A percentile compares a stretch with the other conserved stretches of the same genome.
These are phyloP conservation scores for Phytophthora europaea DNA, from an alignment of 352 stramenopile species.

Conservation along the genomic window DNA sequence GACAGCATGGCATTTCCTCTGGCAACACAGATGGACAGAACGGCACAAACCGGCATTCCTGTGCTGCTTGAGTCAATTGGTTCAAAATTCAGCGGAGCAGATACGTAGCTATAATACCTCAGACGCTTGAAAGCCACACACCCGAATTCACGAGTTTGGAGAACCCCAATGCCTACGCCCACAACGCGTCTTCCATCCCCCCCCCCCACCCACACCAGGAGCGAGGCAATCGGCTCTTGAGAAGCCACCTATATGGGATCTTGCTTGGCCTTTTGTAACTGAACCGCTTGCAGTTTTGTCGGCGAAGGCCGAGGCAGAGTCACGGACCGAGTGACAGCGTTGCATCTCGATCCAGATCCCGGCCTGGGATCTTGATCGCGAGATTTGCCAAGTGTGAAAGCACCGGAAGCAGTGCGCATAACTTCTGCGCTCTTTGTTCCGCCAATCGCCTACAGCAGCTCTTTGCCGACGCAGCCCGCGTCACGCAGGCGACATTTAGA, in stretches of 20 bases:
- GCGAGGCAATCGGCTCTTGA: too few species aligned
- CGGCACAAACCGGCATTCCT: neutral
- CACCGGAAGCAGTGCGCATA: neutral
- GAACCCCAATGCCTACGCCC: neutral
- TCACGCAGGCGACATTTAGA: conserved; percentile 11
- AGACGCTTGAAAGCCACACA: too few species aligned
- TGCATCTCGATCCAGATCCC: neutral
- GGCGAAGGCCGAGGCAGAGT: neutral
- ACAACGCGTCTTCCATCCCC: too few species aligned
- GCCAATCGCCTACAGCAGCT: conserved; percentile 11
- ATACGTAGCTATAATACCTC: neutral
- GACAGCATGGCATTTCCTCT: too few species aligned
- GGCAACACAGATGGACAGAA: neutral
- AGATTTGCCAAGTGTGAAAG: neutral
- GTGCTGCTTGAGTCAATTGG: neutral
- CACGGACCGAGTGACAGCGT: neutral
- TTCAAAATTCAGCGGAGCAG: neutral
- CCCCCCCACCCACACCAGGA: too few species aligned
- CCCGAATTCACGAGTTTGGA: neutral
- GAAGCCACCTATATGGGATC: neutral
- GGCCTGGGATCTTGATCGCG: neutral
- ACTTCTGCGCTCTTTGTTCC: neutral
- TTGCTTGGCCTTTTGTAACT: neutral
- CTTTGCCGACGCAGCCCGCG: conserved; percentile 3
- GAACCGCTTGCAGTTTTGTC: neutral